phyloP scores from a whole-genome alignment of 352 stramenopile genomes.

The Phytophthora idaei region DNA sequence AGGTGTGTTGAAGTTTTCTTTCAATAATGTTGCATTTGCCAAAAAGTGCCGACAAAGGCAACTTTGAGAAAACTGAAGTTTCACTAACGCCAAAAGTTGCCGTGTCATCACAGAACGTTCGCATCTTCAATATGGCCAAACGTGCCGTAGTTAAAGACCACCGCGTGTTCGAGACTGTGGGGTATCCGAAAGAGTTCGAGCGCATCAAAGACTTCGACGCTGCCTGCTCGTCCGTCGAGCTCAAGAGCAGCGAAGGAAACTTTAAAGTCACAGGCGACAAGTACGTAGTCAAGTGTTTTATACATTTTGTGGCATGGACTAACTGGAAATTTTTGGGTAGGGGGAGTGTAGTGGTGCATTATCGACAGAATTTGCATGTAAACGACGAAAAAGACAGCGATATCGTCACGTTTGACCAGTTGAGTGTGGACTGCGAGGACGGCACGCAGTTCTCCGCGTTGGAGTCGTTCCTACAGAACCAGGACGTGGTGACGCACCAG shows the following conservation, averaged over 20 bases:
- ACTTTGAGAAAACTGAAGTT: slow-evolving; percentile 18
- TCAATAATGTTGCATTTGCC: slow-evolving; percentile 8
- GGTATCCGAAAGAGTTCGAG: slow-evolving; percentile 79
- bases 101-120: slow-evolving; percentile 41
- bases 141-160: slow-evolving; percentile 76
- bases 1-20: slow-evolving; percentile 32
- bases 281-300: slow-evolving; percentile 23
- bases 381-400: slow-evolving; percentile 34
- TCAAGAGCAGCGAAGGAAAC: slow-evolving; percentile 40
- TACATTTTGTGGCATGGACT: not conserved
- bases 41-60: slow-evolving; percentile 2
- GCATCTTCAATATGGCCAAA: slow-evolving; percentile 81
- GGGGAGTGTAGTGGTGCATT: slow-evolving; percentile 51
- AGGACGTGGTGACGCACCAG: slow-evolving; percentile 57
- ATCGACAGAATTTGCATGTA: slow-evolving; percentile 43
- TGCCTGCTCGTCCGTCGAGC: slow-evolving; percentile 10
- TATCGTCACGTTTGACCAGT: slow-evolving; percentile 59
- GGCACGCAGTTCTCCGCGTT: slow-evolving; percentile 64
- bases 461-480: slow-evolving; percentile 60
- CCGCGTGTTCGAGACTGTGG: slow-evolving; percentile 71
- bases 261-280: slow-evolving; percentile 69
- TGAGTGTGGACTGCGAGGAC: slow-evolving; percentile 54
- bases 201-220: slow-evolving; percentile 30
- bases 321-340: slow-evolving; percentile 14
- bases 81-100: slow-evolving; percentile 15